Base-by-base conservation (phyloP, 495 filamentous ascomycete genomes). In the Penicillium longicatenatum region DNA sequence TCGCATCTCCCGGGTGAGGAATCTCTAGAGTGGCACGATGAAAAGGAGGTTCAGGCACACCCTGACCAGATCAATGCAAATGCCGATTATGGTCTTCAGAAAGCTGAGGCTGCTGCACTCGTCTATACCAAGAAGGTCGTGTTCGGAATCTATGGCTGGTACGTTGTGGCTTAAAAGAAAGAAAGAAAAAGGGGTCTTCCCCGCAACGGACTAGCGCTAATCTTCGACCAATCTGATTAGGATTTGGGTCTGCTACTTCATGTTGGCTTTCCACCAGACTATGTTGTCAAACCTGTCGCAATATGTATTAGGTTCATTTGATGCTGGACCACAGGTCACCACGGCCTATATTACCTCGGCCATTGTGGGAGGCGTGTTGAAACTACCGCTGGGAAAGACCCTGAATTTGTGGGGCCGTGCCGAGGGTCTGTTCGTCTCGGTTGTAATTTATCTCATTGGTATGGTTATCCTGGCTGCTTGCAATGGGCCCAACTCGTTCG, bases 321-420 rank as follows among this genome's bases (percentile, higher is more conserved):
- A 50, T 19, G 37, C 46, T 17, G 74, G 73, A 3, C 69, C 76
- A 4, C 68, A 71, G 21, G 67, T 74, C 30, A 67, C 65, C 5
- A 75, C 71, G 0, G 71, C 74, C 46, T 66, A 66, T 35, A 75
- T 79, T 41, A 50, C 76, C 39, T 62, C 67, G 45, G 72, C 52
- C 45, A 69, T 90, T 59, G 81, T 90, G 54, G 86, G 82, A 54
- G 88, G 86, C 64, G 76, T 90, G 48, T 67, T 82, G 30, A 88
- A 88, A 60, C 70, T 90, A 39, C 79, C 86, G 6, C 75, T 89
- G 30, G 87, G 83, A 55, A 89, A 89, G 72, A 74, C 86, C 33
- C 75, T 89, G 52, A 87, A 89, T 62, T 68, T 88, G 50, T 89
- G 81, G 77, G 88, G 88, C 52, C 67, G 84, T 70, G 58, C 82